Conservation (phyloP, 2,329 filamentous ascomycete species). For the Calonectria fujianensis region DNA sequence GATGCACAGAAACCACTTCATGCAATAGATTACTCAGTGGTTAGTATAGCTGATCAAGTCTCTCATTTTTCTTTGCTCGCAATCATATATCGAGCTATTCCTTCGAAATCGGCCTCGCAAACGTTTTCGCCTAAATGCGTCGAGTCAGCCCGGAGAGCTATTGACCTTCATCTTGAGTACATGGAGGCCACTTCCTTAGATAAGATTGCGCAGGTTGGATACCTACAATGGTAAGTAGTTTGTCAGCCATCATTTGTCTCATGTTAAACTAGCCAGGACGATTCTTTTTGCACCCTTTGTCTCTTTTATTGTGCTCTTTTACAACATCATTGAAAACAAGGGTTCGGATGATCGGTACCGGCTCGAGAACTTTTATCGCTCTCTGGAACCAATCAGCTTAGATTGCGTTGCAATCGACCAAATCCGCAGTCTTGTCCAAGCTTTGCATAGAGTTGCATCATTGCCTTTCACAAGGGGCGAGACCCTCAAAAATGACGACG, state of each 20-base stretch:
- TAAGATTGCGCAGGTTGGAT: background rate
- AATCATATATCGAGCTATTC: background rate
- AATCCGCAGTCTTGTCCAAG: background rate
- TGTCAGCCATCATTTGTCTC: background rate
- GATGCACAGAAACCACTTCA: background rate
- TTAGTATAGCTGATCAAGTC: background rate
- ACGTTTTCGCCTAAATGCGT: background rate
- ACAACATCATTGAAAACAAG: background rate
- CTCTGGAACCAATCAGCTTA: background rate
- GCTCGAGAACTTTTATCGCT: background rate
- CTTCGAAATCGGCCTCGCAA: background rate
- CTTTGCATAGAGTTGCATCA: background rate
- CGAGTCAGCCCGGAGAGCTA: background rate
- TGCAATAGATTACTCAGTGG: background rate
- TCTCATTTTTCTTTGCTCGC: background rate
- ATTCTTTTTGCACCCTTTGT: background rate
- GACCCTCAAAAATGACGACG: background rate
- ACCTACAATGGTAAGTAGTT: background rate
- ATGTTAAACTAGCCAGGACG: background rate
- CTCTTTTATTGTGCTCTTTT: background rate
- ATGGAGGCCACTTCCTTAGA: background rate
- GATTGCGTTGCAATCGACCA: background rate
- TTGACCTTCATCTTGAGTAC: background rate
- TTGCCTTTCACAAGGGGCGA: background rate
- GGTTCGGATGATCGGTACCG: background rate